Base-by-base conservation (phyloP, 2,329 filamentous ascomycete genomes). In the Penicillium italicum region DNA sequence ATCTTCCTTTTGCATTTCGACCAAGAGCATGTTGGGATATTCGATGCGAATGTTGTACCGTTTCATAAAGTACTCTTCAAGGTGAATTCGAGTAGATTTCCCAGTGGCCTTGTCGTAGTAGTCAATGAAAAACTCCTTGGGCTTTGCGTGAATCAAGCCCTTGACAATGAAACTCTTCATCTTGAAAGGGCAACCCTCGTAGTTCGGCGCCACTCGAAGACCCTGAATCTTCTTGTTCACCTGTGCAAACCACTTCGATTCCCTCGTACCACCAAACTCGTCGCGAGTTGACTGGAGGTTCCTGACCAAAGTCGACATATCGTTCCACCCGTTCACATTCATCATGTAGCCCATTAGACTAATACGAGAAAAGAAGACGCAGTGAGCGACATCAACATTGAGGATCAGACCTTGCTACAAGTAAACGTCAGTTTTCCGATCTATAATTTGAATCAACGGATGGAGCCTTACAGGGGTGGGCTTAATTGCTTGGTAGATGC, bases 331-430 rank as follows among this genome's bases (percentile, higher is more conserved):
- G 4, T 72, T 62, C 11, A 74, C 60, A 9, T 68, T 67, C 51
- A 72, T 65, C 18, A 75, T 71, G 9, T 71, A 66, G 16, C 68
- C 68, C 24, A 73, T 62, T 14, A 77, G 62, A 9, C 67, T 66
- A n/a, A 62, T 72, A 11, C 70, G 71, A 33, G 78, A 80, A 88
- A 90, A 97, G 76, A 99, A 99, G 12, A 89, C 89, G 0, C 90
- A 89, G 69, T 97, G 96, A 54, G 92, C 88, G 30, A 96, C 88
- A 66, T 99, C 93, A 11, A 96, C 85, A 64, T 97, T 97, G 69
- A 99, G 77, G 0, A 89, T 85, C 6, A 97, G 79, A 9, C 84
- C 84, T 26, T 83, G 80, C 67, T 81, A 68, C n/a, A 57, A 69
- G 59, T 49, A 34, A 49, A 14, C 31, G 40, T 49, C n/a, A 46